A percentile compares a stretch with the other conserved stretches of the same genome.
These are phyloP conservation scores for Fomitopsis palustris DNA, from an alignment of 1,284 basidiomycete species.

Conservation along the genomic window DNA sequence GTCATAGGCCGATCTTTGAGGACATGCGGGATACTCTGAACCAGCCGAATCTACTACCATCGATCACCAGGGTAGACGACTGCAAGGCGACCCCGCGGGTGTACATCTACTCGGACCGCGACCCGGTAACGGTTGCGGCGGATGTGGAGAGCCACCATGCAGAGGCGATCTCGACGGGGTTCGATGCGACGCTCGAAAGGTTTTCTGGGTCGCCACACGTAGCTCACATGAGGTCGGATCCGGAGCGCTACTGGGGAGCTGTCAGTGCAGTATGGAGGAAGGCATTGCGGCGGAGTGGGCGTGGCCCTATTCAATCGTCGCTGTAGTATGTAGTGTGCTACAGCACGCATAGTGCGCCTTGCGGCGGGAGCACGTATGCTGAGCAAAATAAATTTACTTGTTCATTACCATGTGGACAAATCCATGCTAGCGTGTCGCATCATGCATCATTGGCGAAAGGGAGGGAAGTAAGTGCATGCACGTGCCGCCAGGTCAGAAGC, in stretches of 20 bases:
- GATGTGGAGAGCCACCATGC: slow-evolving; percentile 7
- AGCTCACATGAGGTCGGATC: slow-evolving; percentile 9
- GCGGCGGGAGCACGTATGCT: too few species aligned
- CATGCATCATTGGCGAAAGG: too few species aligned
- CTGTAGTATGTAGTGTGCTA: not conserved
- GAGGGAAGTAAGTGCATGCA: too few species aligned
- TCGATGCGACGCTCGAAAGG: slow-evolving; percentile 12
- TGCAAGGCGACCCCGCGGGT: slow-evolving; percentile 4
- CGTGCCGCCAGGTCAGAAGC: too few species aligned
- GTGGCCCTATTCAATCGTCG: not conserved
- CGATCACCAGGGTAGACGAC: not conserved
- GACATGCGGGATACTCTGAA: slow-evolving; percentile 9
- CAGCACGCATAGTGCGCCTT: too few species aligned
- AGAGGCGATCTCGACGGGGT: slow-evolving; percentile 2
- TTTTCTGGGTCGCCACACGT: slow-evolving; percentile 9
- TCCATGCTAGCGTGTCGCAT: too few species aligned
- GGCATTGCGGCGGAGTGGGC: not conserved
- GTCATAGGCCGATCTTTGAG: slow-evolving; percentile 8
- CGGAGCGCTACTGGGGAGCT: slow-evolving; percentile 11
- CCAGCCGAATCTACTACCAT: slow-evolving; percentile 7
- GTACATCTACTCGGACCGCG: slow-evolving; percentile 11
- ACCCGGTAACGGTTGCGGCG: not conserved
- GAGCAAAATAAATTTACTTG: too few species aligned
- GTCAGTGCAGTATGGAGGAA: not conserved
- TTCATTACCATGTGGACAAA: too few species aligned